Base-by-base conservation (phyloP, 2,329 filamentous ascomycete species). In the Colletotrichum orbiculare region DNA sequence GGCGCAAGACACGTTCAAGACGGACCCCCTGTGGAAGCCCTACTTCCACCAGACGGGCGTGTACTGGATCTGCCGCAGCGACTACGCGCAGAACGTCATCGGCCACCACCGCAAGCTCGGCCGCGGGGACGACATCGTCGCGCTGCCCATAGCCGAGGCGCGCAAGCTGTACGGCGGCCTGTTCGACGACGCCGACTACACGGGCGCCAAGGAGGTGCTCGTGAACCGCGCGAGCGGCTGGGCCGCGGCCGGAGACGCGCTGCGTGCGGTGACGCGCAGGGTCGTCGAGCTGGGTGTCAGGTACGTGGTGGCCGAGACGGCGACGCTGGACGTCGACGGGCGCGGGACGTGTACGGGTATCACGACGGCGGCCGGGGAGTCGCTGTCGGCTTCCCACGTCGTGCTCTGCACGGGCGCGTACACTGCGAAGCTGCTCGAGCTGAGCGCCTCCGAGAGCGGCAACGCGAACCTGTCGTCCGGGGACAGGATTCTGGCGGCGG, bases 171-270 rank as follows among this genome's bases (percentile, higher is more conserved):
- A 87, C 65, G 82, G 80, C 3, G 87, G 87, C 0, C 71, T 90
- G 1, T 89, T 90, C 63, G 80, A 84, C 9, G 82, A 87, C 47
- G 86, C 87, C 2, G 85, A 89, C 60, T 90, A 88, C 69, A 79
- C 77, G 0, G 85, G 81, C 2, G 86, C 85, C 53, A 86, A 83
- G 69, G 84, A 88, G 69, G 85, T 89, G 3, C 77, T 88, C 12
- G 76, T 89, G 48, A 90, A 90, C 77, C 83, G 81, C 70, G 84
- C 82, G 35, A 88, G 86, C 72, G 88, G 88, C 1, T 90, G 87
- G 86, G 87, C 82, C 7, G 86, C 85, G n/a, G 88, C 88, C 2
- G 85, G 85, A 3, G 85, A 89, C 68, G 81, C 82, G 37, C 72
- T 90, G 64, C 74, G 79, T 54, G 84, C 83, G 2, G 80, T 89